A percentile compares a stretch with the other conserved stretches of the same genome.
Conservation (phyloP, 2,329 filamentous ascomycete species). For the Epichloe uncinata region DNA sequence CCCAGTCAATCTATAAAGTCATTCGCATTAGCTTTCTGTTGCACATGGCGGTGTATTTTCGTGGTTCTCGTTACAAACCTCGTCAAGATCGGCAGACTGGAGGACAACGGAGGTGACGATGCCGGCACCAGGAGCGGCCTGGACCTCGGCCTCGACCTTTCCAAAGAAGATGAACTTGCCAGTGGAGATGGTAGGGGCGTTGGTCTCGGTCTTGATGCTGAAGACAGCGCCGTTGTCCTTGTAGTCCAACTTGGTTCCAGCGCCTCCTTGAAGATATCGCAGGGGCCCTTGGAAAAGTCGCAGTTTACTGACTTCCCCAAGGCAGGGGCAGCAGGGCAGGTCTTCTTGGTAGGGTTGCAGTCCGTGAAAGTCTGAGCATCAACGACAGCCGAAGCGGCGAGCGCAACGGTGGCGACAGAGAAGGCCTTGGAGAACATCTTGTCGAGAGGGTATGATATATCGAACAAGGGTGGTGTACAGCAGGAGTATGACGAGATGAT, state of each 20-base stretch:
- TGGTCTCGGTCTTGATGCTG: slow-evolving; percentile 52
- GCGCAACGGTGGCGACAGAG: slow-evolving; percentile 30
- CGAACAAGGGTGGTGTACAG: too few species aligned
- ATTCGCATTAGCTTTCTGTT: not conserved
- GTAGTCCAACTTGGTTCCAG: slow-evolving; percentile 36
- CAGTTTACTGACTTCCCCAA: slow-evolving; percentile 48
- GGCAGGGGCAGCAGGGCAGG: slow-evolving; percentile 63
- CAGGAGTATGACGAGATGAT: not conserved
- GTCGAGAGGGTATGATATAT: not conserved
- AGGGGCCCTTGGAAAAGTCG: slow-evolving; percentile 66
- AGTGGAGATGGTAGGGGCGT: slow-evolving; percentile 60
- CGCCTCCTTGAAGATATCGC: slow-evolving; percentile 35
- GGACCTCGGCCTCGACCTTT: slow-evolving; percentile 63
- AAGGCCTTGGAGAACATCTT: slow-evolving; percentile 32
- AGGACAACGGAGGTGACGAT: slow-evolving; percentile 85
- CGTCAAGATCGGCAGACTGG: slow-evolving; percentile 77
- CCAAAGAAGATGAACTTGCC: slow-evolving; percentile 97
- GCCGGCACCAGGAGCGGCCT: slow-evolving; percentile 67
- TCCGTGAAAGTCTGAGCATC: slow-evolving; percentile 43
- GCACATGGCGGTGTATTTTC: slow-evolving; percentile 32
- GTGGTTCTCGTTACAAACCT: slow-evolving; percentile 58
- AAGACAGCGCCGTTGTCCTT: slow-evolving; percentile 38
- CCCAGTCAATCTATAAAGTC: slow-evolving; percentile 56
- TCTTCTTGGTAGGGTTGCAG: slow-evolving; percentile 41
- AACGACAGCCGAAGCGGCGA: slow-evolving; percentile 35